Evolutionary conservation across 306 rosid genomes (phyloP), one percentile per base, ranked within the genome.

Genomic region (Mimosa bimucronata): DNA sequence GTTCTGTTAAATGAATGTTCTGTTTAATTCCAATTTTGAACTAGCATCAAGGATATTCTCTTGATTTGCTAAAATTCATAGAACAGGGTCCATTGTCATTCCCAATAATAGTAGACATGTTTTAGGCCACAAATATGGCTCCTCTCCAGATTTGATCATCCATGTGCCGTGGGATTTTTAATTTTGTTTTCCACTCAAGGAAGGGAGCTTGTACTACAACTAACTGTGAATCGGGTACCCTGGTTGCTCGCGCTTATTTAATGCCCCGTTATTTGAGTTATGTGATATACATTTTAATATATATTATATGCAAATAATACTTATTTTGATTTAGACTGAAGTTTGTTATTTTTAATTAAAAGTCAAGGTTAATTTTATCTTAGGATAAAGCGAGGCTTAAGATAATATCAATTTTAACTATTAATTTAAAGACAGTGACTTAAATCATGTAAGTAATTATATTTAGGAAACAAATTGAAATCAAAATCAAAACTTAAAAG

Each of bases 91-190:
- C 71, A 50, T 66, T 83, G 81, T 85, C 86, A 60, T 79, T 78
- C 88, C 84, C 85, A 92, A 89, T 89, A 92, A 90, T 78, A 82
- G 77, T 83, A 71, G 71, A 81, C 94, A 78, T 80, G 78, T 73
- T 75, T 85, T 53, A 79, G 83, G 78, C 84, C 76, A 82, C 85
- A 80, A 66, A 50, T 73, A 68, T 77, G 86, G 80, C 77, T 79
- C 75, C 83, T 74, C 79, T 83, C 60, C 58, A 72, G 86, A 78
- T 65, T 50, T 52, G 77, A 76, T 77, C 72, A 66, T 80, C 52
- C 50, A 66, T 46, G 71, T 77, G 74, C 80, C 37, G 61, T 72
- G 77, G 66, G 41, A 55, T 77, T 77, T 81, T 67, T 71, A 79
- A 72, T 62, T 82, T 18, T 52, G 19, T 64, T 61, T 48, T 68